These are phyloP conservation scores for Bimuria novae-zelandiae DNA, from an alignment of 2,329 filamentous ascomycete species.

Conservation along the genomic window DNA sequence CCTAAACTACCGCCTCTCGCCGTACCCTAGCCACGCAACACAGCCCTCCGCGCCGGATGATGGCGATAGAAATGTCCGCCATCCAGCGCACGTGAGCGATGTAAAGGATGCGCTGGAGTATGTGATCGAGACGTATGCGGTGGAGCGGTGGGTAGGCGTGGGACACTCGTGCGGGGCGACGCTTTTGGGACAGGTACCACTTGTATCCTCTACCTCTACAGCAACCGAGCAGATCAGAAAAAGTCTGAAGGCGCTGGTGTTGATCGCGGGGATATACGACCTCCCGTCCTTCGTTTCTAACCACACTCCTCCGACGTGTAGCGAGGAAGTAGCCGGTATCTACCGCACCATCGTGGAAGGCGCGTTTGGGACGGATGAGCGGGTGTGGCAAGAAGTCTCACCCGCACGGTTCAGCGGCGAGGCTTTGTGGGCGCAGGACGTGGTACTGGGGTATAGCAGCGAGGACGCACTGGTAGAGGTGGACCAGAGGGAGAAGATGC, in stretches of 20 bases:
- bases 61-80: conserved; percentile 53
- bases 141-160: conserved; percentile 58
- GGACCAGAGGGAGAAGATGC: conserved; percentile 64
- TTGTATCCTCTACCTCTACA: conserved; percentile 17
- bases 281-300: conserved; percentile 58
- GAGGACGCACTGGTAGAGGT: conserved; percentile 57
- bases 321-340: conserved; percentile 45
- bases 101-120: conserved; percentile 57
- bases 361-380: conserved; percentile 60
- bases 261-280: conserved; percentile 70
- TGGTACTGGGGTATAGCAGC: conserved; percentile 53
- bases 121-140: conserved; percentile 54
- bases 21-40: conserved; percentile 50
- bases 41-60: conserved; percentile 56
- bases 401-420: conserved; percentile 48
- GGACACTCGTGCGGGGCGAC: conserved; percentile 69
- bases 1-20: conserved; percentile 67
- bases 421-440: conserved; percentile 47
- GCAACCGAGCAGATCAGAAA: neutral
- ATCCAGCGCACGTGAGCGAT: conserved; percentile 67
- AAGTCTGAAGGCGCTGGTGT: conserved; percentile 59
- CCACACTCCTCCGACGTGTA: conserved; percentile 43
- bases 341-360: conserved; percentile 63
- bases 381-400: conserved; percentile 49
- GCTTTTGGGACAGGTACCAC: conserved; percentile 62